Conservation (phyloP, 805 yeast species). For the Candida railenensis region DNA sequence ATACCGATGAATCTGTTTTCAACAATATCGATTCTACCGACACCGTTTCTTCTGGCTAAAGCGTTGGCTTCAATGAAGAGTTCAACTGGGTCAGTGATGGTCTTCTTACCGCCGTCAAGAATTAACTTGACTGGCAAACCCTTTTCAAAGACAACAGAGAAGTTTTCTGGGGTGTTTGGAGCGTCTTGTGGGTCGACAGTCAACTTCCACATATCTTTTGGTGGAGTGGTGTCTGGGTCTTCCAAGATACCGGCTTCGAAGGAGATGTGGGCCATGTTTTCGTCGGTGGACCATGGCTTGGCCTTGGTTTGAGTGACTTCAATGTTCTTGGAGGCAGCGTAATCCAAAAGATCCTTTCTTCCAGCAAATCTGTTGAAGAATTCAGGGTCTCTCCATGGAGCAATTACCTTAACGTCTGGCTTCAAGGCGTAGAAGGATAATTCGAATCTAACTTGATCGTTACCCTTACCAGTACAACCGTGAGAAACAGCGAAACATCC, state of each 20-base stretch:
- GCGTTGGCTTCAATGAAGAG: slow-evolving; percentile 90
- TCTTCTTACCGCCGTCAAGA: slow-evolving; percentile 58
- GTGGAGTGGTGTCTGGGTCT: slow-evolving; percentile 98
- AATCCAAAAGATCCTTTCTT: slow-evolving; percentile 91
- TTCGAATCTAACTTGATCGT: slow-evolving; percentile 98
- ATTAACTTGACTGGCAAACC: slow-evolving; percentile 86
- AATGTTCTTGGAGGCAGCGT: slow-evolving; percentile 88
- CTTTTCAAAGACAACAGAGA: slow-evolving; percentile 75
- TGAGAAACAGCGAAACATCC: slow-evolving; percentile 99
- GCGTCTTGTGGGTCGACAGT: slow-evolving; percentile 96
- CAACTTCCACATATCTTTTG: slow-evolving; percentile 99
- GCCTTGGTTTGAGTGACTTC: slow-evolving; percentile 97
- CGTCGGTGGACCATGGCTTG: slow-evolving; percentile 99
- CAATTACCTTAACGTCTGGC: slow-evolving; percentile 95
- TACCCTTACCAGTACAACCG: slow-evolving; percentile 99
- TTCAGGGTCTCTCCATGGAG: slow-evolving; percentile 98
- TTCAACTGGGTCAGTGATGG: slow-evolving; percentile 84
- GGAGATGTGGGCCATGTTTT: slow-evolving; percentile 97
- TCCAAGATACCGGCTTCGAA: slow-evolving; percentile 99
- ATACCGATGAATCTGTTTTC: slow-evolving; percentile 99
- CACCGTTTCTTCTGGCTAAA: slow-evolving; percentile 98
- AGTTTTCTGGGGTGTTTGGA: slow-evolving; percentile 89
- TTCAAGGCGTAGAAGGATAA: slow-evolving; percentile 94
- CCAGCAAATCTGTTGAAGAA: slow-evolving; percentile 97
- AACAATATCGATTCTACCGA: slow-evolving; percentile 98